Evolutionary conservation across 2,329 filamentous ascomycete species (phyloP), one percentile per base, ranked within the genome.

Genomic region (Apiospora arundinis): DNA sequence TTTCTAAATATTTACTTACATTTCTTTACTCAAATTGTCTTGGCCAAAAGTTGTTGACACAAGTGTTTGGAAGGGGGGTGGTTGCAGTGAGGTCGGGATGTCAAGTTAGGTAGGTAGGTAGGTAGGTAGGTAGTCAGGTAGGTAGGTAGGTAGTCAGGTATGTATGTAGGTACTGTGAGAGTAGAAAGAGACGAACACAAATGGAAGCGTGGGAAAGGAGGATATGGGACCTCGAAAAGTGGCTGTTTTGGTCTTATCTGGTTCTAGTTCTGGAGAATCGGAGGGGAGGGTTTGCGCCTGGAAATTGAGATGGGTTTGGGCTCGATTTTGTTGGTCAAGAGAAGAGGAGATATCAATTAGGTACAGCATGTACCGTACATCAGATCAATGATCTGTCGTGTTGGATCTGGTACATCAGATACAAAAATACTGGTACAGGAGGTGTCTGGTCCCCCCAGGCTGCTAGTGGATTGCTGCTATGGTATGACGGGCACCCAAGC

Each of bases 261-360:
- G 56, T 32, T 37, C 56, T 21, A 63, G 56, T 63, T 40, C 56
- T 63, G 66, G 66, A 48, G 66, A 48, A 48, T 68, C 42, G 66
- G 66, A 48, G 44, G 65, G 44, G 66, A 68, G 66, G 66, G 66
- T 68, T 68, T 37, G 25, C 46, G 66, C 37, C 66, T 63, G 56
- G 44, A 68, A 63, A 63, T 63, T 63, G 56, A 63, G 56, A 40
- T 40, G 56, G 56, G 56, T 63, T 46, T 68, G 42, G 66, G 44
- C 46, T 68, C 48, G 66, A 37, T 68, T 68, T 68, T 68, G 66
- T 68, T 68, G 66, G 44, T 37, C 25, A 37, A 68, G 18, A 25
- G 25, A 37, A 37, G 42, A 68, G 56, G 56, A 63, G 56, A 40
- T 63, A 46, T 18, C 9, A 16, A 63, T 25, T 42, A 46, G 18